Evolutionary conservation across 2,329 filamentous ascomycete species (phyloP), one percentile per base, ranked within the genome.

Genomic region (Claviceps sp.): DNA sequence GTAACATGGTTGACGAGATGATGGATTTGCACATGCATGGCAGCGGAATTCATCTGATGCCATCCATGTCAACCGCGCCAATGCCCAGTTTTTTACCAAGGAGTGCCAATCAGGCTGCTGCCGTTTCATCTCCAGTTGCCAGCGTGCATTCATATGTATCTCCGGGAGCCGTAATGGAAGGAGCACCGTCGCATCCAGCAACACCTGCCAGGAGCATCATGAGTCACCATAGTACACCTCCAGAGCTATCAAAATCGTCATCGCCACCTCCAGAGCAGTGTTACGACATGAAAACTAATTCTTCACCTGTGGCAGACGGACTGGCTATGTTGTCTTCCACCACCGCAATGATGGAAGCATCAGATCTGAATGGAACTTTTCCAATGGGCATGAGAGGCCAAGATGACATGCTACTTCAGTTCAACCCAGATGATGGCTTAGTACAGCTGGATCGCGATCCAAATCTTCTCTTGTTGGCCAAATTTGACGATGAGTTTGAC

Each of bases 161-260:
- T 2, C 74, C 74, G 6, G 67, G 71, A 48, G 68, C 68, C n/a
- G 65, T 71, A 45, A 68, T 69, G 59, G 70, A 70, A 24, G 62
- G 58, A 48, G 59, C 60, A 16, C 56, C 64, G 4, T 67, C 70
- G 26, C 67, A 70, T 47, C 66, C 72, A 1, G 60, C 60, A 7
- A 76, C 76, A 10, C 76, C 77, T 1, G 67, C 73, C 39, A 78
- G 75, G 65, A 77, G 73, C 60, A 63, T 65, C 4, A 62, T 65
- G 17, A 77, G 76, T 64, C 72, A 74, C 52, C 77, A 73, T 63
- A 77, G 75, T 63, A 78, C 78, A 3, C 77, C 78, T 4, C 79
- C 79, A 1, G 78, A 77, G 55, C 73, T 82, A 34, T 81, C 78
- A n/a, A 73, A 78, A 54, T 78, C 78, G 22, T 77, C 77, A 14